These are phyloP conservation scores for Westerdykella sp. DNA, from an alignment of 2,329 filamentous ascomycete genomes.

Conservation along the genomic window DNA sequence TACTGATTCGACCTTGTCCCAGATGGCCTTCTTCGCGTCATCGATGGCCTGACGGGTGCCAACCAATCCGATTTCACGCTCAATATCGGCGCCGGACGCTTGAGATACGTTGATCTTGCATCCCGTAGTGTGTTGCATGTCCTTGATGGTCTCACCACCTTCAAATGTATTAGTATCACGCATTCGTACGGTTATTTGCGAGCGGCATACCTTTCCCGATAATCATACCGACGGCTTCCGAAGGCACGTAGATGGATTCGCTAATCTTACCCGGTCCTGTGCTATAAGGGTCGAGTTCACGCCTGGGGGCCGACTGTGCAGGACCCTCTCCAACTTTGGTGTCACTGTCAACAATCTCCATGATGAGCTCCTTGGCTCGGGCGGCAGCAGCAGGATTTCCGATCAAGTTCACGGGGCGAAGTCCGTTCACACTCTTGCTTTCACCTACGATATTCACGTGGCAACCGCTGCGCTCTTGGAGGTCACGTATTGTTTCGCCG, in stretches of 20 bases:
- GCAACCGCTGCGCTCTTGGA: conserved; percentile 87
- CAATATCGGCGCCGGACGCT: conserved; percentile 69
- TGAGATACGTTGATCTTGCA: conserved; percentile 95
- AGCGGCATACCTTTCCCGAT: conserved; percentile 66
- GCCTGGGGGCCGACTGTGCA: conserved; percentile 16
- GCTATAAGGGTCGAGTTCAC: conserved; percentile 38
- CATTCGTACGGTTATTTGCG: neutral
- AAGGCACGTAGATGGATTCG: conserved; percentile 78
- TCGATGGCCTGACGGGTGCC: conserved; percentile 71
- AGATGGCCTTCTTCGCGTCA: conserved; percentile 75
- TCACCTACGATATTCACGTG: conserved; percentile 94
- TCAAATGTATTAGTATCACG: conserved; percentile 12
- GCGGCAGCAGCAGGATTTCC: conserved; percentile 68
- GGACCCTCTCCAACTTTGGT: conserved; percentile 48
- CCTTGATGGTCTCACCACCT: conserved; percentile 85
- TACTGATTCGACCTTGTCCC: conserved; percentile 87
- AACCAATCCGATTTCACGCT: conserved; percentile 81
- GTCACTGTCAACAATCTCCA: conserved; percentile 92
- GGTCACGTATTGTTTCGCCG: conserved; percentile 85
- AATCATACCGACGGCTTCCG: conserved; percentile 92
- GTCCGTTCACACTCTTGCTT: conserved; percentile 84
- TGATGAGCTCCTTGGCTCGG: conserved; percentile 77
- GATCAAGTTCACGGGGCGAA: conserved; percentile 85
- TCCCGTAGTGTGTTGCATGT: conserved; percentile 80
- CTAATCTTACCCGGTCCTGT: conserved; percentile 58